phyloP scores from a whole-genome alignment of 2,329 filamentous ascomycete genomes.

The Pseudopyricularia javanii region DNA sequence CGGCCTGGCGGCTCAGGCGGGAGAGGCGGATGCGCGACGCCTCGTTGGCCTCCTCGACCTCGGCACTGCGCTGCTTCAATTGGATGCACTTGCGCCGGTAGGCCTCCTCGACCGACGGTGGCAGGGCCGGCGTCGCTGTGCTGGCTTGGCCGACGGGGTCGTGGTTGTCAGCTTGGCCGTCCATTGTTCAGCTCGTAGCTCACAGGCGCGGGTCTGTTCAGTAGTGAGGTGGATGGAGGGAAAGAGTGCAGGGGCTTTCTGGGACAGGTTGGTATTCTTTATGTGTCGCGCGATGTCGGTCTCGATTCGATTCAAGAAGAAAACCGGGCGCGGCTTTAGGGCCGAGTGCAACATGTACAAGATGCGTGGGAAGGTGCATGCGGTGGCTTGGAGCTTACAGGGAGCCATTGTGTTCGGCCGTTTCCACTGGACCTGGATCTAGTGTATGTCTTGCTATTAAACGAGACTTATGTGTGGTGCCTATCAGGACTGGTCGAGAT shows the following conservation, averaged over 20 bases:
- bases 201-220: not conserved
- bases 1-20: conserved; percentile 71
- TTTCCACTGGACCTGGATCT: not conserved
- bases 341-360: not conserved
- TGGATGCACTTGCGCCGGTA: conserved; percentile 96
- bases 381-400: conserved; percentile 2
- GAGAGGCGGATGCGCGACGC: conserved; percentile 65
- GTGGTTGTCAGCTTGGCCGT: conserved; percentile 21
- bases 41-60: conserved; percentile 88
- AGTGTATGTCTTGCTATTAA: conserved; percentile 1
- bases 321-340: too few relatives aligned
- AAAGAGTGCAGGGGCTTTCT: not conserved
- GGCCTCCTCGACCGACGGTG: conserved; percentile 87
- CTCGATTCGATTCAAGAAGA: too few relatives aligned
- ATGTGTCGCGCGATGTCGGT: not conserved
- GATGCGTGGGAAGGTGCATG: not conserved
- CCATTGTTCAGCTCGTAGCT: not conserved
- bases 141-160: conserved; percentile 13
- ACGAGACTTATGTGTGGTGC: not conserved
- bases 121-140: conserved; percentile 47
- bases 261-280: too few relatives aligned
- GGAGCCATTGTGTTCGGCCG: conserved; percentile 1
- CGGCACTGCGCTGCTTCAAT: conserved; percentile 78
- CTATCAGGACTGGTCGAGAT: too few relatives aligned
- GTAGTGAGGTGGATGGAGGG: not conserved